phyloP scores from a whole-genome alignment of 2,329 filamentous ascomycete genomes.

The Diplocarpon mali region DNA sequence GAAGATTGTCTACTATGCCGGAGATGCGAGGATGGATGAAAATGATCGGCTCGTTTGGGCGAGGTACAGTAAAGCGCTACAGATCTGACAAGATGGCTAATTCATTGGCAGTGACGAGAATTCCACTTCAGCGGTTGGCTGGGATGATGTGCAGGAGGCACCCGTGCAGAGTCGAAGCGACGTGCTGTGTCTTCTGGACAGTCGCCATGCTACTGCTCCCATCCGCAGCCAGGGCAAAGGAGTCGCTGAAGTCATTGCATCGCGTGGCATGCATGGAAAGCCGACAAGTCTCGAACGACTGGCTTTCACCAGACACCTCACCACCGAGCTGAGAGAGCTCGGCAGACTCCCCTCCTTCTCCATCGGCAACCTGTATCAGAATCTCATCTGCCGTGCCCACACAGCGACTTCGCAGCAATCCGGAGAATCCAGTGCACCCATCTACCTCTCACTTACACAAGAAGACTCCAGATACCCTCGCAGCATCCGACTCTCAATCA shows the following conservation, averaged over 20 bases:
- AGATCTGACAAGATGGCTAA: background rate
- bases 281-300: constrained; percentile 2
- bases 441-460: constrained; percentile 13
- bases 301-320: constrained; percentile 12
- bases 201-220: constrained; percentile 8
- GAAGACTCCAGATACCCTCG: constrained; percentile 8
- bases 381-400: constrained; percentile 15
- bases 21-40: constrained; percentile 9
- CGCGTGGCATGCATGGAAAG: constrained; percentile 5
- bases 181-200: constrained; percentile 15
- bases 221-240: constrained; percentile 6
- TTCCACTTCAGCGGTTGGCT: constrained; percentile 10
- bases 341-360: constrained; percentile 17
- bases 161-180: constrained; percentile 15
- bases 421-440: constrained; percentile 5
- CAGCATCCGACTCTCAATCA: constrained; percentile 16
- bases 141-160: constrained; percentile 12
- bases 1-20: constrained; percentile 20
- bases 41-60: constrained; percentile 12
- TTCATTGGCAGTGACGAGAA: constrained; percentile 2
- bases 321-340: constrained; percentile 13
- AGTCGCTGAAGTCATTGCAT: constrained; percentile 18
- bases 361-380: constrained; percentile 18
- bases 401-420: constrained; percentile 8
- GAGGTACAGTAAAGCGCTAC: constrained; percentile 7